phyloP scores from a whole-genome alignment of 2,329 filamentous ascomycete species.

The Alternaria sp. region DNA sequence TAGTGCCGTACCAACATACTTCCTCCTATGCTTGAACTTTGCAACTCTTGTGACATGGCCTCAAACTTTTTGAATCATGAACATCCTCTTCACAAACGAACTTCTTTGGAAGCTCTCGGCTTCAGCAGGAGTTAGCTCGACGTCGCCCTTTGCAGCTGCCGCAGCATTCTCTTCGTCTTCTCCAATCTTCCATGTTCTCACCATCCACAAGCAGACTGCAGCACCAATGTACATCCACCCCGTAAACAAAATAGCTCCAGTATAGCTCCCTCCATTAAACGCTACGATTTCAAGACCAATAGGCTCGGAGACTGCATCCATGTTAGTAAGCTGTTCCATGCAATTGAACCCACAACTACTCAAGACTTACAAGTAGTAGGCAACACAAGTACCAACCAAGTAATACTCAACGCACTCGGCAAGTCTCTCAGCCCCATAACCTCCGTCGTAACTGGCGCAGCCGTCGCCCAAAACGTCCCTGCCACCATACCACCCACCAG shows the following conservation, averaged over 20 bases:
- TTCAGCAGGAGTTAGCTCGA: slow-evolving; percentile 34
- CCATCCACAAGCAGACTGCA: slow-evolving; percentile 62
- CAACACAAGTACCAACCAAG: slow-evolving; percentile 75
- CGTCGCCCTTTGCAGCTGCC: slow-evolving; percentile 36
- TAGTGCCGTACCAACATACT: neutral
- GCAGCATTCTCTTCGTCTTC: slow-evolving; percentile 57
- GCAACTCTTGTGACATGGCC: neutral
- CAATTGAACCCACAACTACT: neutral
- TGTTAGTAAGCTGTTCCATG: slow-evolving; percentile 11
- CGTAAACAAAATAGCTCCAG: slow-evolving; percentile 67
- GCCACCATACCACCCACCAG: slow-evolving; percentile 72
- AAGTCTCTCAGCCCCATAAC: slow-evolving; percentile 75
- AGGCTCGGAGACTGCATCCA: slow-evolving; percentile 57
- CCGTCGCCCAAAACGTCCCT: slow-evolving; percentile 72
- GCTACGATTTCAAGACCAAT: slow-evolving; percentile 65
- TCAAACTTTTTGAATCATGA: slow-evolving; percentile 45
- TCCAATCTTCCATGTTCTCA: slow-evolving; percentile 69
- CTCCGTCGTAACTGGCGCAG: slow-evolving; percentile 76
- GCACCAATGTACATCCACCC: slow-evolving; percentile 70
- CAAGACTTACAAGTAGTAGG: slow-evolving; percentile 69
- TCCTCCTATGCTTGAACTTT: neutral
- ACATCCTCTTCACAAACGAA: slow-evolving; percentile 40
- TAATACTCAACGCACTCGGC: slow-evolving; percentile 73
- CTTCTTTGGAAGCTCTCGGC: slow-evolving; percentile 29
- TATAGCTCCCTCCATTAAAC: slow-evolving; percentile 60